Conservation (phyloP, 305 asterid species). For the Fraxinus baroniana region DNA sequence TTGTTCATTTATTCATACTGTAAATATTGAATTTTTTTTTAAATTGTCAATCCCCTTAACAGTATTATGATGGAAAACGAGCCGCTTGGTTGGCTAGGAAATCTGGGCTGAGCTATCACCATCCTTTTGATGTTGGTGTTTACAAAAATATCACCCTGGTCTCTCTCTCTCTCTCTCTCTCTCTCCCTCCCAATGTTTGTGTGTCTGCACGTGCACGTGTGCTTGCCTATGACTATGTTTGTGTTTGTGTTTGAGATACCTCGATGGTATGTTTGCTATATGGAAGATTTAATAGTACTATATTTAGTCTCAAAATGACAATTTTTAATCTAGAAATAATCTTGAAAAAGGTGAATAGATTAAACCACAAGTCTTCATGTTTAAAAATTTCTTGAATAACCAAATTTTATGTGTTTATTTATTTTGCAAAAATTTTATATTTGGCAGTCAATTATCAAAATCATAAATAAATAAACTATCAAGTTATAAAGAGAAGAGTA, state of each 20-base stretch:
- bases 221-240: not conserved
- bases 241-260: not conserved
- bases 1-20: slow-evolving; percentile 6
- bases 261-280: not conserved
- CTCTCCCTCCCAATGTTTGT: not conserved
- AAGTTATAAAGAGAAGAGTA: not conserved
- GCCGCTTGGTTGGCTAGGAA: slow-evolving; percentile 91
- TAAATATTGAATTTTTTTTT: slow-evolving; percentile 6
- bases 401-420: not conserved
- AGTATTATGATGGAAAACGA: slow-evolving; percentile 75
- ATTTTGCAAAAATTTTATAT: not conserved
- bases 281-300: not conserved
- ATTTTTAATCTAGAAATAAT: no score
- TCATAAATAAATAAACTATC: not conserved
- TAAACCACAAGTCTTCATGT: not conserved
- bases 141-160: slow-evolving; percentile 73
- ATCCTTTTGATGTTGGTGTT: slow-evolving; percentile 73
- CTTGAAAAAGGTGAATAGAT: not conserved
- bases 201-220: not conserved
- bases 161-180: slow-evolving; percentile 30
- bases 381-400: not conserved
- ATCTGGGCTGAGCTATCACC: slow-evolving; percentile 77
- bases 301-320: not conserved
- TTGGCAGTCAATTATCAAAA: not conserved
- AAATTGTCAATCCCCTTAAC: slow-evolving; percentile 20